These are phyloP conservation scores for Tylopilus sp. DNA, from an alignment of 768 basidiomycete genomes.

Conservation along the genomic window DNA sequence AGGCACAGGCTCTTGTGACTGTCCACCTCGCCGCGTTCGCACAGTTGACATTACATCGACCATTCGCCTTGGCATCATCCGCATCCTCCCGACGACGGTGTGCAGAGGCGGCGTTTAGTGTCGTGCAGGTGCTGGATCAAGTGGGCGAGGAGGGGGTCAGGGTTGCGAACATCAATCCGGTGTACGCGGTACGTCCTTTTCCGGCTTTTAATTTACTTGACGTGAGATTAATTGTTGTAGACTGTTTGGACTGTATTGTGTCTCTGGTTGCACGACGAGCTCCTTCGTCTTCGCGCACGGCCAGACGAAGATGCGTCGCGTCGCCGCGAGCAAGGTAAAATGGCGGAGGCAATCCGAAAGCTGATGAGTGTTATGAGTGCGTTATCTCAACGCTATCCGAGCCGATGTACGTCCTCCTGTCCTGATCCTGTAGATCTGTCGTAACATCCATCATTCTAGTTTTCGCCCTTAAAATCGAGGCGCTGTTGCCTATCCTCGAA, in stretches of 20 bases:
- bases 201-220: rapidly evolving
- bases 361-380: slow-evolving; percentile 15
- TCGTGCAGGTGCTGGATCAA: slow-evolving; percentile 15
- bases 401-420: slow-evolving; percentile 15
- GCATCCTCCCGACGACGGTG: slow-evolving; percentile 13
- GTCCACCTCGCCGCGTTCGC: slow-evolving; percentile 26
- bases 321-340: slow-evolving; percentile 12
- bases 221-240: slow-evolving; percentile 8
- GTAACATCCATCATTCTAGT: slow-evolving; percentile 5
- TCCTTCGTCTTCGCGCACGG: slow-evolving; percentile 16
- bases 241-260: slow-evolving; percentile 23
- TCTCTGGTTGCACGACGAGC: slow-evolving; percentile 20
- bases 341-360: slow-evolving; percentile 13
- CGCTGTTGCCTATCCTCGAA: slow-evolving; percentile 21
- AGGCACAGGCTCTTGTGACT: slow-evolving; percentile 8
- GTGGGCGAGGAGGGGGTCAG: slow-evolving; percentile 2
- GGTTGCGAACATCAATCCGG: slow-evolving; percentile 10
- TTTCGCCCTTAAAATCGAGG: slow-evolving; percentile 24
- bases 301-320: slow-evolving; percentile 1
- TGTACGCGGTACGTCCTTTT: slow-evolving; percentile 14
- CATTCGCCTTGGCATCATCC: slow-evolving; percentile 13
- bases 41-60: slow-evolving; percentile 20
- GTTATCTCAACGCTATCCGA: slow-evolving; percentile 17
- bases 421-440: background rate
- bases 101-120: slow-evolving; percentile 12